phyloP scores from a whole-genome alignment of 139 green algal genomes.

The Axilococcus clingmanii region DNA sequence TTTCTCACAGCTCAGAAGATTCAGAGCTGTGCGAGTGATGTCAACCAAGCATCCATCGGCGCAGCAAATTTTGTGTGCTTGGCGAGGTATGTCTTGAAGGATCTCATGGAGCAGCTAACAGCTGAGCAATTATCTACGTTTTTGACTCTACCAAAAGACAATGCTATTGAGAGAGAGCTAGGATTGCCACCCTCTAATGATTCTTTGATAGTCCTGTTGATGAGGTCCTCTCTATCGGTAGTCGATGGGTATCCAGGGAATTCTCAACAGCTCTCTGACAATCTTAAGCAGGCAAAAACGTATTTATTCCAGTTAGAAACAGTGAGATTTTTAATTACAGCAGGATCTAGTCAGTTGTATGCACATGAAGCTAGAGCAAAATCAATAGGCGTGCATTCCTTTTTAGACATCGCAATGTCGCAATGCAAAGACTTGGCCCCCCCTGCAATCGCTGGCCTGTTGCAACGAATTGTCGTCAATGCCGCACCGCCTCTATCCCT shows the following conservation, averaged over 20 bases:
- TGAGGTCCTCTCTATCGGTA: not conserved
- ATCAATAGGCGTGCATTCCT: constrained; percentile 29
- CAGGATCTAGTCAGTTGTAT: constrained; percentile 57
- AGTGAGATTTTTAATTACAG: constrained; percentile 50
- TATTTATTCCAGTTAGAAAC: constrained; percentile 64
- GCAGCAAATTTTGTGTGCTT: constrained; percentile 60
- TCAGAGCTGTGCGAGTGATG: constrained; percentile 9
- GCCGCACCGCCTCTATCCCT: constrained; percentile 13
- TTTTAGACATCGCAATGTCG: constrained; percentile 33
- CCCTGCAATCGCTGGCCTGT: constrained; percentile 24
- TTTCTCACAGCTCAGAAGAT: constrained; percentile 43
- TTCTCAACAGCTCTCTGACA: not conserved
- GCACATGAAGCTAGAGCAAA: constrained; percentile 10
- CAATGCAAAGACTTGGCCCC: constrained; percentile 4
- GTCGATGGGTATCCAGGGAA: constrained; percentile 5
- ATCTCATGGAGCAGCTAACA: constrained; percentile 42
- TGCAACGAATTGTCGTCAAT: constrained; percentile 6
- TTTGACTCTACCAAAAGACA: constrained; percentile 10
- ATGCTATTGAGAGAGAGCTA: not conserved
- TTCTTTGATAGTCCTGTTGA: not conserved
- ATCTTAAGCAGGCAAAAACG: constrained; percentile 22
- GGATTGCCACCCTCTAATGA: not conserved
- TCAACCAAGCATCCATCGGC: constrained; percentile 6
- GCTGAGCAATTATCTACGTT: constrained; percentile 36
- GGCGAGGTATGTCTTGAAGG: constrained; percentile 43